Percentiles rank a stretch among this genome's conserved stretches.
Evolutionary conservation across 805 yeast species (phyloP).

Genomic region (Helenozyma rhizophorensis): DNA sequence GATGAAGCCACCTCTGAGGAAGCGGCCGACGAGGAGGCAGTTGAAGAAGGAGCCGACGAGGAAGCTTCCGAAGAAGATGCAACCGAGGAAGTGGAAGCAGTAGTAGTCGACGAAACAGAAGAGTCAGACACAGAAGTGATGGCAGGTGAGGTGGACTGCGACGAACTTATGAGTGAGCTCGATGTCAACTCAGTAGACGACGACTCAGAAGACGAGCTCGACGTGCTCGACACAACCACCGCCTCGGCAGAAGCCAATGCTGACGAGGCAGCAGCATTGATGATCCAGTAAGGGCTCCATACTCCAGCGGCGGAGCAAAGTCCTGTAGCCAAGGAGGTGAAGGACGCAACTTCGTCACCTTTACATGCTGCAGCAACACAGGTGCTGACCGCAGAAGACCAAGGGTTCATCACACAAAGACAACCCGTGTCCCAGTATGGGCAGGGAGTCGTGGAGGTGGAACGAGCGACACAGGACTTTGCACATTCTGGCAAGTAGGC

Average conservation of each 20-base stretch:
- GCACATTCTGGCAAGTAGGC: slow-evolving; percentile 30
- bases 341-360: slow-evolving; percentile 25
- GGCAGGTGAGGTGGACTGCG: slow-evolving; percentile 5
- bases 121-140: slow-evolving; percentile 3
- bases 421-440: slow-evolving; percentile 45
- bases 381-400: slow-evolving; percentile 26
- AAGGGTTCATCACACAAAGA: slow-evolving; percentile 36
- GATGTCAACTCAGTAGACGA: slow-evolving; percentile 1
- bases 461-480: slow-evolving; percentile 23
- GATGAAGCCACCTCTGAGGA: background rate
- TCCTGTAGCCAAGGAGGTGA: slow-evolving; percentile 25
- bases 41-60: background rate
- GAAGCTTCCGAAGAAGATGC: no score
- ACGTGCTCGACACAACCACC: background rate
- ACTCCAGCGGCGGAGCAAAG: slow-evolving; percentile 31
- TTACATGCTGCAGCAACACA: slow-evolving; percentile 23
- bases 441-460: slow-evolving; percentile 33
- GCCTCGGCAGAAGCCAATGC: slow-evolving; percentile 20
- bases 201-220: slow-evolving; percentile 2
- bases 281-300: slow-evolving; percentile 28
- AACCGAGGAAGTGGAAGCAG: background rate
- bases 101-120: slow-evolving; percentile 1
- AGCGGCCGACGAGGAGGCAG: background rate
- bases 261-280: slow-evolving; percentile 20
- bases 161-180: background rate